These are phyloP conservation scores for Herpetomonas tarakana DNA, from an alignment of 208 protist genomes.

Conservation along the genomic window DNA sequence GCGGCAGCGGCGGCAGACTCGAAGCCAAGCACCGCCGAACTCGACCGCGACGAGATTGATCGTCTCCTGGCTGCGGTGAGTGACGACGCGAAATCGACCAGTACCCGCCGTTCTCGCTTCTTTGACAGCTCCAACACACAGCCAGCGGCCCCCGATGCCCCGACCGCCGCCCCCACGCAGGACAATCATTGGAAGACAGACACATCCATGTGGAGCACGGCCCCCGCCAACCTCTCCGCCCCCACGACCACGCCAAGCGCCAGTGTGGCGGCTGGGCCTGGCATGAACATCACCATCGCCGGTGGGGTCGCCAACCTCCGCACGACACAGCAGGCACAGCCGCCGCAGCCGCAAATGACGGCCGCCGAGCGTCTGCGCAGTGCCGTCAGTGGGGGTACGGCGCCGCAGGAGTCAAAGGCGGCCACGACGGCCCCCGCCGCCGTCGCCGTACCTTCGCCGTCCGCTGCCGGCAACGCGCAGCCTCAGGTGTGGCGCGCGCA, in stretches of 20 bases:
- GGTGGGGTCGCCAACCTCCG: not conserved
- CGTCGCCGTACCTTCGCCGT: constrained; percentile 2
- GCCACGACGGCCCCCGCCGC: constrained; percentile 2
- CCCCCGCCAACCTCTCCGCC: constrained; percentile 20
- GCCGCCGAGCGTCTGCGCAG: constrained; percentile 2
- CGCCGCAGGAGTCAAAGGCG: constrained; percentile 3
- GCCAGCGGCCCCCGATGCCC: constrained; percentile 9
- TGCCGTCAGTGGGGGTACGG: constrained; percentile 8
- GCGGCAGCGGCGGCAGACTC: constrained; percentile 19
- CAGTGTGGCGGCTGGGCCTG: constrained; percentile 13
- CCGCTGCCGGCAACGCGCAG: not conserved
- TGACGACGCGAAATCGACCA: constrained; percentile 15
- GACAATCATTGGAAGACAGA: constrained; percentile 22
- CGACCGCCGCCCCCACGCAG: constrained; percentile 16
- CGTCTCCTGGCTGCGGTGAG: constrained; percentile 32
- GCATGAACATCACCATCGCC: not conserved
- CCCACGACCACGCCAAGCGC: not conserved
- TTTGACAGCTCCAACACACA: constrained; percentile 20
- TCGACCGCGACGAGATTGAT: constrained; percentile 42
- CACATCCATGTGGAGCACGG: constrained; percentile 21
- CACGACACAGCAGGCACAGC: not conserved
- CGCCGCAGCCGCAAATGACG: constrained; percentile 11
- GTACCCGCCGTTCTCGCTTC: constrained; percentile 44
- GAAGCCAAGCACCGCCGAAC: not conserved
- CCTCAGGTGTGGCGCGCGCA: constrained; percentile 39